These are phyloP conservation scores for Sungouiozyma intestinalis DNA, from an alignment of 805 yeast species.

Conservation along the genomic window DNA sequence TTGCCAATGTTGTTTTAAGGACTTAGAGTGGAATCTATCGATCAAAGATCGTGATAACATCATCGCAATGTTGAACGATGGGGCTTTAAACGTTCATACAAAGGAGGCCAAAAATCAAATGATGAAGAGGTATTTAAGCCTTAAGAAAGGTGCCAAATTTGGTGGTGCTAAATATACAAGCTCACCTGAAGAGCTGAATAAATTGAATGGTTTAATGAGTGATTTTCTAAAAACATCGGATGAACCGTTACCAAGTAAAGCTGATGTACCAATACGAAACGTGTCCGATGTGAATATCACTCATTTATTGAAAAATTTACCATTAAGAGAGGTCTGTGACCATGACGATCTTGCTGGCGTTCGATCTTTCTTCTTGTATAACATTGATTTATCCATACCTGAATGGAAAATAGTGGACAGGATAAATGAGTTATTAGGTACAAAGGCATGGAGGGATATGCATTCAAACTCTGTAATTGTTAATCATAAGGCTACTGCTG, in stretches of 20 bases:
- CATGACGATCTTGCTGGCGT: slow-evolving; percentile 28
- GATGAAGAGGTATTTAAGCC: slow-evolving; percentile 46
- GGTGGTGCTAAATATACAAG: slow-evolving; percentile 31
- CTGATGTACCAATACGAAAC: background rate
- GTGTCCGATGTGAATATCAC: slow-evolving; percentile 33
- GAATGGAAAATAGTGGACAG: slow-evolving; percentile 47
- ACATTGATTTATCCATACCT: slow-evolving; percentile 56
- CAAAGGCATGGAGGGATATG: slow-evolving; percentile 14
- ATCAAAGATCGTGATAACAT: slow-evolving; percentile 71
- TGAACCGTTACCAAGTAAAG: background rate
- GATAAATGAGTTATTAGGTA: slow-evolving; percentile 31
- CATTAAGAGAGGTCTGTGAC: slow-evolving; percentile 51
- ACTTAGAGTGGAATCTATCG: slow-evolving; percentile 73
- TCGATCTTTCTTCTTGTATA: slow-evolving; percentile 65
- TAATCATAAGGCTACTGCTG: slow-evolving; percentile 21
- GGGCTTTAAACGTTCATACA: slow-evolving; percentile 31
- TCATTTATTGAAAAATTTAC: slow-evolving; percentile 48
- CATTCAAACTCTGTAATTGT: slow-evolving; percentile 13
- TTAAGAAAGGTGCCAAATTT: slow-evolving; percentile 32
- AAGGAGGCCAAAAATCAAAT: slow-evolving; percentile 41
- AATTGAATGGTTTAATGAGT: slow-evolving; percentile 14
- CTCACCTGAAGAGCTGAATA: slow-evolving; percentile 22
- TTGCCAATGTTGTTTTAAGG: slow-evolving; percentile 83
- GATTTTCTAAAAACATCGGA: background rate
- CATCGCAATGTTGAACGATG: slow-evolving; percentile 47